These are phyloP conservation scores for Corynespora cassiicola DNA, from an alignment of 2,329 filamentous ascomycete genomes.

Conservation along the genomic window DNA sequence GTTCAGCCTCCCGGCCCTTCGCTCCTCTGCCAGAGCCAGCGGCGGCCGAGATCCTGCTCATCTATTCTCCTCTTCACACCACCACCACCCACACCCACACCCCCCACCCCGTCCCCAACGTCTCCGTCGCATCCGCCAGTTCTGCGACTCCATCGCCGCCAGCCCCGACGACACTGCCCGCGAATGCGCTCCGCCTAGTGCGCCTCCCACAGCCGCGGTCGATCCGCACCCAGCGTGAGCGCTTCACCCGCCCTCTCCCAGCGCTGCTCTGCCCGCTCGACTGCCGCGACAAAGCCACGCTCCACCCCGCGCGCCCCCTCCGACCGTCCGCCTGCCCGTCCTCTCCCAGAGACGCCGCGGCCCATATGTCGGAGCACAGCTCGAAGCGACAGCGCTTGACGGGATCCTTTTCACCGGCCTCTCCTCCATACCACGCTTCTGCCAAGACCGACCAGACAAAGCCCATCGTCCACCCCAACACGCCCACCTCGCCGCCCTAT, in stretches of 20 bases:
- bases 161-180: slow-evolving; percentile 12
- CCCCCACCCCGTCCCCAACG: slow-evolving; percentile 8
- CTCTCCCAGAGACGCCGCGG: slow-evolving; percentile 15
- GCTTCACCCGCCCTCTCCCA: slow-evolving; percentile 27
- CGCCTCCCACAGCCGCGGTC: slow-evolving; percentile 35
- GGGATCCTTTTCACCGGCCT: slow-evolving; percentile 53
- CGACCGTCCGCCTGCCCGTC: slow-evolving; percentile 14
- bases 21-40: too few relatives aligned
- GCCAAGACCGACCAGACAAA: slow-evolving; percentile 50
- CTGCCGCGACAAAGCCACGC: slow-evolving; percentile 18
- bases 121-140: slow-evolving; percentile 11
- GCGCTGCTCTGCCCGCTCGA: slow-evolving; percentile 22
- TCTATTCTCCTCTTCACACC: slow-evolving; percentile 15
- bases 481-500: slow-evolving; percentile 55
- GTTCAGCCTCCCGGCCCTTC: too few relatives aligned
- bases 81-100: slow-evolving; percentile 13
- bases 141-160: slow-evolving; percentile 6
- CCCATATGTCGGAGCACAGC: slow-evolving; percentile 42
- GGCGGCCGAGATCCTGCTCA: too few relatives aligned
- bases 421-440: slow-evolving; percentile 49
- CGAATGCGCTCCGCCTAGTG: slow-evolving; percentile 40
- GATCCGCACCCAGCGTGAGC: slow-evolving; percentile 35
- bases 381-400: slow-evolving; percentile 49
- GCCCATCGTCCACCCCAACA: slow-evolving; percentile 52
- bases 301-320: slow-evolving; percentile 8